Evolutionary conservation across 768 basidiomycete genomes (phyloP).

Genomic region (Leccinum pellstonianum): DNA sequence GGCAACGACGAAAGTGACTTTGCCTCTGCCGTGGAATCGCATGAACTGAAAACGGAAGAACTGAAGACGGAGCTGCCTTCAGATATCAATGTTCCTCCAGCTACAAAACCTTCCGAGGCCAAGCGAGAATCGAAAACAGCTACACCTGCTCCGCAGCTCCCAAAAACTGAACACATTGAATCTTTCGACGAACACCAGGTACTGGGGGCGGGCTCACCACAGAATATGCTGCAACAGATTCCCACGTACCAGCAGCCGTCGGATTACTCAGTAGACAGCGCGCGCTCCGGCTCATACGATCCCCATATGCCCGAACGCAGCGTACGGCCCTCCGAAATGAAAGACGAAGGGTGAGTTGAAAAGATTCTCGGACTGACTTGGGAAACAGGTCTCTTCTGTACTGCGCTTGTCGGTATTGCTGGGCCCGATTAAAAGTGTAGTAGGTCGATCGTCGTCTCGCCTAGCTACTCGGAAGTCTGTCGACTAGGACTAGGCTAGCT

Average conservation of each 20-base stretch:
- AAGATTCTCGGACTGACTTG: constrained; percentile 10
- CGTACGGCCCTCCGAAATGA: constrained; percentile 86
- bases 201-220: constrained; percentile 31
- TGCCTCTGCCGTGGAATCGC: constrained; percentile 43
- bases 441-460: constrained; percentile 42
- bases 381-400: constrained; percentile 6
- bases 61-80: constrained; percentile 28
- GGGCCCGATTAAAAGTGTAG: constrained; percentile 37
- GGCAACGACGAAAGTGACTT: constrained; percentile 60
- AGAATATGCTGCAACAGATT: constrained; percentile 61
- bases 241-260: constrained; percentile 74
- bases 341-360: constrained; percentile 93
- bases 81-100: constrained; percentile 20
- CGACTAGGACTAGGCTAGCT: constrained; percentile 72
- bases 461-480: constrained; percentile 51
- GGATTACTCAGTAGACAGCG: constrained; percentile 45
- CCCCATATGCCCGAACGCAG: constrained; percentile 55
- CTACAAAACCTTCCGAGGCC: constrained; percentile 20
- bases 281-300: constrained; percentile 41
- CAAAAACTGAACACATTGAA: constrained; percentile 14
- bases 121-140: constrained; percentile 19
- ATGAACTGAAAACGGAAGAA: constrained; percentile 33
- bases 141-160: constrained; percentile 9
- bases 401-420: constrained; percentile 25
- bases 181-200: constrained; percentile 16